Base-by-base conservation (phyloP, 805 yeast genomes). In the Cyberlindnera maclurae region DNA sequence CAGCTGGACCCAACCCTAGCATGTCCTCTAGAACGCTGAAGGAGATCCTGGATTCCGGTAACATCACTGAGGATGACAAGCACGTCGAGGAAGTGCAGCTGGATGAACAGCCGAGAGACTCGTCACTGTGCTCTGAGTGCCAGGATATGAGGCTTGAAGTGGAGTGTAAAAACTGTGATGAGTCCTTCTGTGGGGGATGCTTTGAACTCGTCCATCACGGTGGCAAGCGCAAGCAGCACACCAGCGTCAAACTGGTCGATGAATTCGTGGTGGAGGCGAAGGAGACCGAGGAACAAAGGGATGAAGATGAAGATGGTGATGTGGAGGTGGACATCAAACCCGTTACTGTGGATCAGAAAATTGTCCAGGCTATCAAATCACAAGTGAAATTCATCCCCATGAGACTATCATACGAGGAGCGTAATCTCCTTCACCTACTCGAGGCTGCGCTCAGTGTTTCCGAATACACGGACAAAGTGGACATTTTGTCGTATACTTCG, bases 371-470 rank as follows among this genome's bases (percentile, higher is more conserved):
- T 15, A 63, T 76, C 36, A 63, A 62, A 33, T 61, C 59, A 36
- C 69, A 74, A 46, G 57, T 76, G 28, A 57, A 65, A 42, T 82
- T 67, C 48, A 77, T 83, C 37, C 94, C 94, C 12, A 55, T 83
- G 67, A 69, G 94, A 45, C 65, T 83, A 26, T 70, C 82, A 0
- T 62, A 63, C 34, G 82, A 78, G 33, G 94, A 83, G 56, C 71
- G 94, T 46, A 82, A 80, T 55, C 57, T 79, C 30, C 59, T 83
- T 38, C 66, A 82, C 41, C 59, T 83, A 31, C 61, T 82, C 31
- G 88, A 83, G 46, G 88, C 93, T 2, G 88, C 89, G 0, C 62
- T 83, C 37, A 74, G 79, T 47, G 94, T 83, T 10, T 77, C 85
- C 12, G 90, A 83, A 50, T 83, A 83, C 54, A 83, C 90, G 0